These are phyloP conservation scores for Xylaria sp. DNA, from an alignment of 2,329 filamentous ascomycete genomes.

Conservation along the genomic window DNA sequence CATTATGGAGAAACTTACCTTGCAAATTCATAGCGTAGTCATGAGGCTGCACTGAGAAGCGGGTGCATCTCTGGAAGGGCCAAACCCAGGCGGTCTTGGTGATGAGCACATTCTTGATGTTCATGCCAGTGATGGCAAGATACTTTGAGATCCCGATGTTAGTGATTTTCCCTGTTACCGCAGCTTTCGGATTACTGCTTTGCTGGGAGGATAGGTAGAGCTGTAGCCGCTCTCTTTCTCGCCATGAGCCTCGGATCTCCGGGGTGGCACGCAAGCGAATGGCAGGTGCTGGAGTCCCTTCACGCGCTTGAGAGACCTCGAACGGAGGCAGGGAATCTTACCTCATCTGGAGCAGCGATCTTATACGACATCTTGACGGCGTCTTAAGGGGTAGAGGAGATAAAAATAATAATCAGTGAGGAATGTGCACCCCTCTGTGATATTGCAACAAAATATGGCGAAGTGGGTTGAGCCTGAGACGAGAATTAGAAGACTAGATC, in stretches of 20 bases:
- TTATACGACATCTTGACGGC: conserved; percentile 38
- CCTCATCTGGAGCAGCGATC: conserved; percentile 78
- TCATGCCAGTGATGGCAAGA: conserved; percentile 86
- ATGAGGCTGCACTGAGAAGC: conserved; percentile 74
- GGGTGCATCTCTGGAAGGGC: conserved; percentile 74
- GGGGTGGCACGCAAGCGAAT: neutral
- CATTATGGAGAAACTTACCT: conserved; percentile 39
- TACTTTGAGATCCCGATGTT: conserved; percentile 77
- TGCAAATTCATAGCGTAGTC: conserved; percentile 86
- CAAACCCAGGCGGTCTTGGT: conserved; percentile 79
- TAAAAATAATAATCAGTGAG: neutral
- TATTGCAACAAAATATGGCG: neutral
- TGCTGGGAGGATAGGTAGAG: neutral
- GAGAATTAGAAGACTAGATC: neutral
- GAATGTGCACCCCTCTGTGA: too few species aligned
- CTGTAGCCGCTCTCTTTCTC: neutral
- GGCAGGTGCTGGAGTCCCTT: neutral
- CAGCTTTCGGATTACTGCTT: neutral
- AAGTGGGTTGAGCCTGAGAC: neutral
- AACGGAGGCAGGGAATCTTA: conserved; percentile 6
- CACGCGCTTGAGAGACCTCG: neutral
- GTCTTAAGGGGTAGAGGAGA: neutral
- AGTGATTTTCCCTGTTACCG: conserved; percentile 26
- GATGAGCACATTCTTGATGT: conserved; percentile 78
- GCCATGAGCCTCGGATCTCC: neutral